Percentiles rank a stretch among this genome's conserved stretches.
Evolutionary conservation across 805 yeast species (phyloP).

Genomic region (Aciculoconidium aculeatum): DNA sequence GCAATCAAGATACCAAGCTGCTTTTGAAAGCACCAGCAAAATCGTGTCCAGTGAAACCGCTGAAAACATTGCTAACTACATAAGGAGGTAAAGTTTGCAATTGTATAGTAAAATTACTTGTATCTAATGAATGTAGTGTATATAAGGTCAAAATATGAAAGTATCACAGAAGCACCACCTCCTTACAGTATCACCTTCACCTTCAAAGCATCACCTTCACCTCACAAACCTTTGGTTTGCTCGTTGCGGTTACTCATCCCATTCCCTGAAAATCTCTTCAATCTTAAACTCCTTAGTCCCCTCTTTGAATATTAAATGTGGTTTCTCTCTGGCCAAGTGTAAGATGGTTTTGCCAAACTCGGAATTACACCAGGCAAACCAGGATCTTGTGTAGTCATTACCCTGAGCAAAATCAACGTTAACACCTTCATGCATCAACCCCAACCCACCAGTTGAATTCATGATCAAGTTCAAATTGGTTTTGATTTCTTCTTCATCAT

Average conservation of each 20-base stretch:
- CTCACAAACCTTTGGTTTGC: no score
- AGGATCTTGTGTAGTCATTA: slow-evolving; percentile 61
- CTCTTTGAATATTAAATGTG: slow-evolving; percentile 58
- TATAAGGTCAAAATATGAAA: no score
- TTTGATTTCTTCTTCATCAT: slow-evolving; percentile 63
- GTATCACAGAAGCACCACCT: no score
- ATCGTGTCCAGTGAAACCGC: slow-evolving; percentile 62
- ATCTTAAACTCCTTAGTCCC: slow-evolving; percentile 32
- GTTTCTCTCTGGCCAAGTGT: slow-evolving; percentile 67
- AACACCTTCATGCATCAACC: slow-evolving; percentile 80
- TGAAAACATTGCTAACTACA: slow-evolving; percentile 65
- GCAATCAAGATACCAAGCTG: slow-evolving; percentile 67
- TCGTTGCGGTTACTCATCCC: no score
- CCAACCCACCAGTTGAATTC: slow-evolving; percentile 64
- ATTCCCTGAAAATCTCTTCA: slow-evolving; percentile 15
- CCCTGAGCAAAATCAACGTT: slow-evolving; percentile 51
- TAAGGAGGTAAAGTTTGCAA: slow-evolving; percentile 40
- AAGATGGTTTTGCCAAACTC: slow-evolving; percentile 87
- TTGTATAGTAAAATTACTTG: no score
- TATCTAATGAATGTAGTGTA: no score
- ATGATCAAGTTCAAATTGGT: slow-evolving; percentile 45
- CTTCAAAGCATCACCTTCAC: no score
- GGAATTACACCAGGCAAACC: slow-evolving; percentile 95
- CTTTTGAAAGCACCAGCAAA: slow-evolving; percentile 60
- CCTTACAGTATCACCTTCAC: no score